Evolutionary conservation across 495 filamentous ascomycete species (phyloP).

Genomic region (Bombardia bombarda): DNA sequence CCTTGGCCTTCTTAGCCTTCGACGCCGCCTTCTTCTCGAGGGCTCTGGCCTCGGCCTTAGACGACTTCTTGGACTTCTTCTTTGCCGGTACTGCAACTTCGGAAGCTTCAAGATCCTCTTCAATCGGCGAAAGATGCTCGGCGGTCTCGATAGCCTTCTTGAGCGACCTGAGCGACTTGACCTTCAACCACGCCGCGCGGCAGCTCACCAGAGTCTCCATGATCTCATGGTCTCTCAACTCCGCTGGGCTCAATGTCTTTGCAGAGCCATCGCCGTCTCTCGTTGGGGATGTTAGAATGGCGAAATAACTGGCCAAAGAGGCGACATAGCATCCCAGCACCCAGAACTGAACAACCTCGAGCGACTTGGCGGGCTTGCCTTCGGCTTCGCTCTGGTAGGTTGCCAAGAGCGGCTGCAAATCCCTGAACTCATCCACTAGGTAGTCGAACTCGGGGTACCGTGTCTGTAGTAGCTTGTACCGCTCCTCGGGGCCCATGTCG

Average conservation of each 20-base stretch:
- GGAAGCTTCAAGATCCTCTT: conserved; percentile 24
- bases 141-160: conserved; percentile 8
- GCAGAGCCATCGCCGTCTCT: conserved; percentile 43
- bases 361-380: conserved; percentile 45
- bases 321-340: conserved; percentile 78
- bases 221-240: conserved; percentile 78
- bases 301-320: conserved; percentile 86
- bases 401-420: conserved; percentile 60
- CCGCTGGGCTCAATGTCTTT: conserved; percentile 51
- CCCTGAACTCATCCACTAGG: conserved; percentile 69
- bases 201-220: conserved; percentile 80
- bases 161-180: conserved; percentile 49
- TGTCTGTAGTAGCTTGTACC: conserved; percentile 63
- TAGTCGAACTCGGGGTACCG: conserved; percentile 90
- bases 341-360: conserved; percentile 61
- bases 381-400: conserved; percentile 40
- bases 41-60: conserved; percentile 22
- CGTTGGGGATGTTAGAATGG: conserved; percentile 70
- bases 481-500: conserved; percentile 68
- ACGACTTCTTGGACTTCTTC: conserved; percentile 21
- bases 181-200: conserved; percentile 69
- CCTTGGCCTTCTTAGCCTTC: conserved; percentile 35
- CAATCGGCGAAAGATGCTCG: conserved; percentile 28
- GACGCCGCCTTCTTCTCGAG: conserved; percentile 21
- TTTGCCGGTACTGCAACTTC: conserved; percentile 14